Conservation (phyloP, 306 rosid species). For the Casuarina glauca region DNA sequence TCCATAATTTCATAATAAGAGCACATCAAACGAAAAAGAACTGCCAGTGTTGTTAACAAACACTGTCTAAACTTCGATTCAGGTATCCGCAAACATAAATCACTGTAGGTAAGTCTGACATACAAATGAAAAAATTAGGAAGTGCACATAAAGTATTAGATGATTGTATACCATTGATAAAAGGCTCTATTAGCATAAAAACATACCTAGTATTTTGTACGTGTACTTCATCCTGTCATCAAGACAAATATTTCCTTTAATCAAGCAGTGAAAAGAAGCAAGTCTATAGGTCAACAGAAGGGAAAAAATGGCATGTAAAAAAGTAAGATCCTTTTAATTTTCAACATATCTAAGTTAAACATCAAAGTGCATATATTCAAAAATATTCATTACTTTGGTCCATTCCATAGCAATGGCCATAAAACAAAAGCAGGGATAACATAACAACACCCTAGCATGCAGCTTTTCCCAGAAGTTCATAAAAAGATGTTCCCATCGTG, state of each 20-base stretch:
- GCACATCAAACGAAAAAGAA: conserved; percentile 77
- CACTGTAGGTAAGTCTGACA: conserved; percentile 97
- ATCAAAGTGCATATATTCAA: background rate
- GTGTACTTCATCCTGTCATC: conserved; percentile 64
- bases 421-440: background rate
- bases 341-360: background rate
- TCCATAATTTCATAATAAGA: conserved; percentile 91
- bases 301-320: background rate
- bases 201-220: conserved; percentile 77
- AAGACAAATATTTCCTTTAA: conserved; percentile 21
- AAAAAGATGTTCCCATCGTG: background rate
- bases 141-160: conserved; percentile 25
- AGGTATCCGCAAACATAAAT: conserved; percentile 86
- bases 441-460: background rate
- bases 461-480: background rate
- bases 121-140: conserved; percentile 32
- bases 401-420: background rate
- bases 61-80: conserved; percentile 90
- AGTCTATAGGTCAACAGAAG: no score
- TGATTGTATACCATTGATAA: conserved; percentile 5
- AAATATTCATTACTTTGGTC: background rate
- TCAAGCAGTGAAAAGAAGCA: background rate
- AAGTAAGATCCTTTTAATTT: background rate
- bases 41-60: conserved; percentile 74
- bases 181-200: conserved; percentile 25